Evolutionary conservation across 2,329 filamentous ascomycete genomes (phyloP).

Genomic region (Pestalotiopsis sp.): DNA sequence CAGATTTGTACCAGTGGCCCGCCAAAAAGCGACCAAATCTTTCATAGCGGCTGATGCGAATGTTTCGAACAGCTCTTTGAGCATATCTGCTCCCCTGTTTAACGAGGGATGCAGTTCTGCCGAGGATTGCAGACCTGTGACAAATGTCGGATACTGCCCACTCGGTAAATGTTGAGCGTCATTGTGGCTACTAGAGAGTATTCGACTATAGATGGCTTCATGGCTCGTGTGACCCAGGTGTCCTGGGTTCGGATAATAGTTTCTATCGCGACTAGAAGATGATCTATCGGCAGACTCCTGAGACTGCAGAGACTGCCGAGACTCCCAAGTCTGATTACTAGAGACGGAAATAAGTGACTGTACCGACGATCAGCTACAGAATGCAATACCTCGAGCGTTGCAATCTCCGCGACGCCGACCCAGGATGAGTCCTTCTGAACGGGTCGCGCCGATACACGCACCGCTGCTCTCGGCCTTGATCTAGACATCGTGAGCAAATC

Average conservation of each 20-base stretch:
- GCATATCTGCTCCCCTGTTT: neutral
- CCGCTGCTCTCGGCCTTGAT: constrained; percentile 12
- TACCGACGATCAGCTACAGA: neutral
- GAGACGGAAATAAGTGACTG: neutral
- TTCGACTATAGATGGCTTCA: neutral
- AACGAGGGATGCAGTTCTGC: neutral
- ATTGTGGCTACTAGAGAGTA: neutral
- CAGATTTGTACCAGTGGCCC: constrained; percentile 14
- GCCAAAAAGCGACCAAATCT: constrained; percentile 14
- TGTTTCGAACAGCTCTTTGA: constrained; percentile 4
- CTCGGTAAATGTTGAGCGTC: constrained; percentile 16
- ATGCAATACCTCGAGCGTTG: neutral
- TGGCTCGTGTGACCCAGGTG: constrained; percentile 24
- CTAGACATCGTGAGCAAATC: constrained; percentile 27
- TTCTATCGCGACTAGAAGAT: neutral
- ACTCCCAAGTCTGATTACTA: neutral
- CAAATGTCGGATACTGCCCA: neutral
- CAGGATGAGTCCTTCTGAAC: constrained; percentile 13
- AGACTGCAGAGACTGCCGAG: neutral
- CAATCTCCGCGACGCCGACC: neutral
- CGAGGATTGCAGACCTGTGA: neutral
- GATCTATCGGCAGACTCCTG: neutral
- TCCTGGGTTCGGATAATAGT: constrained; percentile 24
- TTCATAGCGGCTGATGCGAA: constrained; percentile 7
- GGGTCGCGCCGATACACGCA: constrained; percentile 22